Evolutionary conservation across 2,329 filamentous ascomycete species (phyloP), one percentile per base, ranked within the genome.

Genomic region (Xylariales sp.): DNA sequence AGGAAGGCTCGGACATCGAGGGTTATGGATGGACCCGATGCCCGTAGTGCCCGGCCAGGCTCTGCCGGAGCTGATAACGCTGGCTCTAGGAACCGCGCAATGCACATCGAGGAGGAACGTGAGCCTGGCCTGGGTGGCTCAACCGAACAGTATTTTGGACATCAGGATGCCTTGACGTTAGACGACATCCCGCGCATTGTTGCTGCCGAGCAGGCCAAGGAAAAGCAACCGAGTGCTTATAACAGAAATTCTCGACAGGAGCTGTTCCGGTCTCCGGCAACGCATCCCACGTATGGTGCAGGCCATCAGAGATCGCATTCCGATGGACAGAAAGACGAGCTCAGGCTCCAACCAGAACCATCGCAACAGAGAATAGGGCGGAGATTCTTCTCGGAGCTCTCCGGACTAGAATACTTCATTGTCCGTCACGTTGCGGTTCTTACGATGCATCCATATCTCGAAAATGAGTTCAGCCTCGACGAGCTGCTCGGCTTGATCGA

Each of bases 181-280:
- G 93, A 98, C 56, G 93, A 98, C 57, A 97, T 98, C 52, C 89
- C 93, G 7, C 80, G 93, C 48, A 95, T 98, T 55, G 90, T 96
- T 31, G 93, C 93, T 24, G 88, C 93, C 11, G 90, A 97, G 61
- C 91, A 97, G 64, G 90, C 91, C 18, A 84, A 89, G 53, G 91
- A 97, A 59, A 88, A 95, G 59, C 76, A 87, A 47, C 85, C 87
- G 11, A 88, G 86, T 59, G 83, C 84, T 10, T 88, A 88, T 56
- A 85, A 87, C 56, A 85, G 82, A 46, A 84, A 86, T 54, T 80
- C 82, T 29, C 80, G 86, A 18, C 81, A 83, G 47, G 83, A 86
- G 32, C 68, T 80, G 54, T 85, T 78, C 59, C 76, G 65, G 44
- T 74, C 66, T 8, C 68, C 69, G 46, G 71, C 62, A 47, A 74